Base-by-base conservation (phyloP, 2,329 filamentous ascomycete species). In the Laburnicola sp. region DNA sequence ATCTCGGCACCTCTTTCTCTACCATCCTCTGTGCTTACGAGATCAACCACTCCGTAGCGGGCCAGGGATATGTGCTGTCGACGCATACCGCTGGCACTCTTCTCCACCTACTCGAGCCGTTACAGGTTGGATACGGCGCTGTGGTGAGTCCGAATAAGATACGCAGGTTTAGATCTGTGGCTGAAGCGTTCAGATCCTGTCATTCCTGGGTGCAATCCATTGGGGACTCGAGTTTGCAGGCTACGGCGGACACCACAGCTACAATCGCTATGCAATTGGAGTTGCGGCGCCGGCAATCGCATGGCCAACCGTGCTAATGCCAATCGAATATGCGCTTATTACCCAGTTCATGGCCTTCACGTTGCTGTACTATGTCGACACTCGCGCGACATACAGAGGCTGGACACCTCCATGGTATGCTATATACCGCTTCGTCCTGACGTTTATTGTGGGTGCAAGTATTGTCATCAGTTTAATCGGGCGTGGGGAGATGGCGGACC, bases 151-250 rank as follows among this genome's bases (percentile, higher is more conserved):
- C 27, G n/a, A 23, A 2, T 2, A 1, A 6, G 11, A 6, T 30
- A 1, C 11, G 7, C 3, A 8, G 4, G 1, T 31, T 25, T 10
- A 51, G 6, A 21, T 11, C 16, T 16, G 16, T 27, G 10, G 36
- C 37, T 30, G 51, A 50, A 59, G 31, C 42, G 31, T 42, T 16
- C 56, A 88, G 85, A 94, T 96, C 64, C 88, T 96, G 63, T 96
- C 91, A 26, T 97, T 96, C 80, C 83, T 97, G 1, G 93, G 93
- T 38, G 92, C 92, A 30, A 86, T 96, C 65, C 93, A 97, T 74
- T 97, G 93, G 88, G 92, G 92, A 49, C 80, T 96, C 16, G 91
- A 96, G 74, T 95, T 87, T 72, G 88, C 88, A 44, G 77, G 87
- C 75, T 86, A 80, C 71, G 76, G 86, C 73, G 74, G 83, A 66